Evolutionary conservation across 2,329 filamentous ascomycete genomes (phyloP), one percentile per base, ranked within the genome.

Genomic region (Ophiocordyceps camponoti-rufipedis): DNA sequence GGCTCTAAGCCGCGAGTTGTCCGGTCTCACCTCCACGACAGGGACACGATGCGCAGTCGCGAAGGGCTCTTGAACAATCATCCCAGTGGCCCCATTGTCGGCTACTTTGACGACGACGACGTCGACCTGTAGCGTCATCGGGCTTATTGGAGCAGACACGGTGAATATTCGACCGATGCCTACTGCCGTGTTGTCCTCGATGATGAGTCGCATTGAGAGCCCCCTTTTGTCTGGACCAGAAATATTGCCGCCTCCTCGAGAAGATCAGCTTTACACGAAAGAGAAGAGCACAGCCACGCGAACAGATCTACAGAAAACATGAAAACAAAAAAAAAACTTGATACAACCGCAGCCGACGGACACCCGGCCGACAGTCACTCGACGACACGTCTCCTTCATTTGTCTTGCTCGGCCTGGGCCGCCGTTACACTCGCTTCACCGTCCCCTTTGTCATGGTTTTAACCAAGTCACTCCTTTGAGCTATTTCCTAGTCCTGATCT

Each of bases 1-100:
- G 58, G 58, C 19, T 68, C 62, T 28, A 59, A 64, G 4, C 66
- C 65, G n/a, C 63, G 64, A 29, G 62, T 94, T 29, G 70, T 91
- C 13, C 76, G 80, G 48, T 72, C 73, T 28, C 60, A 62, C 47
- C 58, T 57, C 11, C 59, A 62, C 58, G 60, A 63, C 44, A 56
- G 62, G 43, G 59, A 63, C 33, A 66, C 60, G 3, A 66, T 74
- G 58, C 69, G 66, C 57, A 77, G 72, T 55, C 65, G 65, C 42
- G 67, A 75, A 54, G 73, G 68, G 2, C 51, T 72, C 10, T 56
- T 77, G 31, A 69, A 72, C 46, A 57, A 60, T 8, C 59, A 63
- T 39, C 59, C 58, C 10, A 59, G 43, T 35, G 58, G 44, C 41
- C 54, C 61, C 18, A 16, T 28, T 13, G 33, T 28, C 9, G 43